Percentiles rank a stretch among this genome's conserved stretches.
Evolutionary conservation across 768 basidiomycete species (phyloP).

Genomic region (Tephrocybe sp.): DNA sequence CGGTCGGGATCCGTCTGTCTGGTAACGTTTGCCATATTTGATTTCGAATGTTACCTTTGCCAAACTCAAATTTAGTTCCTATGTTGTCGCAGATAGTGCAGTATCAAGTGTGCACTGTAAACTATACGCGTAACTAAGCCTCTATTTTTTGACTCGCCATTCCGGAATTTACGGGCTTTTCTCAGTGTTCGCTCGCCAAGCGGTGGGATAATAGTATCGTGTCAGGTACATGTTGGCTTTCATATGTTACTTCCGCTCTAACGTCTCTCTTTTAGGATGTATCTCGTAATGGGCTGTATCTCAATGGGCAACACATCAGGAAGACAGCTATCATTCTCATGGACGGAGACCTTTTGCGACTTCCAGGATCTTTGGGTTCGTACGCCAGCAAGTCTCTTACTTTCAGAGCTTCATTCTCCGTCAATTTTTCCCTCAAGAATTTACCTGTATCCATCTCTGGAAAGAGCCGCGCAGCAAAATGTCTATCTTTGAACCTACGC

Average conservation of each 20-base stretch:
- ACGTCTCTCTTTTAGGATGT: no score
- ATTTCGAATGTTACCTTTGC: not conserved
- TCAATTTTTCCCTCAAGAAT: conserved; percentile 39
- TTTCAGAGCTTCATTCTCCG: not conserved
- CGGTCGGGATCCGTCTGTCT: conserved; percentile 68
- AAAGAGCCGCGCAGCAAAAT: conserved; percentile 52
- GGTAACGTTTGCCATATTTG: conserved; percentile 39
- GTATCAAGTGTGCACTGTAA: conserved; percentile 78
- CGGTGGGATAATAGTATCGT: conserved; percentile 76
- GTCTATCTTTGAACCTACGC: conserved; percentile 62
- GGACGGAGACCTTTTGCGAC: conserved; percentile 70
- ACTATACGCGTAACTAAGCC: conserved; percentile 65
- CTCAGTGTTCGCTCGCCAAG: conserved; percentile 65
- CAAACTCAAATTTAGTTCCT: conserved; percentile 40
- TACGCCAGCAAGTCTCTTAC: not conserved
- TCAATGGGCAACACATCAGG: conserved; percentile 70
- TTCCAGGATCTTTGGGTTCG: conserved; percentile 67
- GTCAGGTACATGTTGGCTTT: conserved; percentile 56
- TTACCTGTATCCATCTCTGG: conserved; percentile 63
- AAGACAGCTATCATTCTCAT: conserved; percentile 71
- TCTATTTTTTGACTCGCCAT: not conserved
- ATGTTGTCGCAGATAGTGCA: conserved; percentile 59
- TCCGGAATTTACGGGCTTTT: conserved; percentile 1
- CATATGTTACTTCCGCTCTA: no score
- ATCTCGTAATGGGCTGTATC: conserved; percentile 72